Evolutionary conservation across 2,329 filamentous ascomycete genomes (phyloP), one percentile per base, ranked within the genome.

Genomic region (Arthroderma sp.): DNA sequence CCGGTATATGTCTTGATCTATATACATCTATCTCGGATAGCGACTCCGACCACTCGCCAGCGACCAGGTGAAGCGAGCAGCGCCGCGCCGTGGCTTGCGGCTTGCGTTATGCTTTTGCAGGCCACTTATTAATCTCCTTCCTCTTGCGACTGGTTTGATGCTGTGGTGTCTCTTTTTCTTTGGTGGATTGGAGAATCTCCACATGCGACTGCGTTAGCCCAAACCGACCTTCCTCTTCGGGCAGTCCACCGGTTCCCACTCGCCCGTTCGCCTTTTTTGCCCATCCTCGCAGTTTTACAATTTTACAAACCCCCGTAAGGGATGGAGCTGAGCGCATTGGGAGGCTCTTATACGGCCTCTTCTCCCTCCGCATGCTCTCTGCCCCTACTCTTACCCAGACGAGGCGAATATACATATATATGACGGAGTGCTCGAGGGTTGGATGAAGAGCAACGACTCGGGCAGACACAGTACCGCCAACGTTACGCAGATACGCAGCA

Each of bases 151-250:
- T 43, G 39, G 15, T n/a, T 21, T 19, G 8, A 37, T 13, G 7
- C 15, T 21, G 13, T 43, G n/a, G 19, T 47, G 3, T 7, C 19
- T 44, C 11, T 44, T 23, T 19, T 5, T 28, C 28, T 49, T 31
- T 9, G 21, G 19, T 17, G 43, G 21, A 23, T n/a, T 9, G 43
- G n/a, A 25, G 25, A 35, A 33, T 49, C 44, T 51, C 44, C 44
- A 51, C 44, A n/a, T 25, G 25, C 44, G 28, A 33, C 44, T 15
- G 23, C 44, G 44, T 51, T 25, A 11, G 25, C 21, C 21, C 43
- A 51, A 51, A 51, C 23, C 44, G 44, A 51, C 44, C 44, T 51
- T 51, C 44, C 44, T 51, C 44, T 51, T 51, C n/a, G 44, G 44
- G 44, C 23, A 51, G 44, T 15, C 44, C 44, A 51, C 44, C 44